phyloP scores from a whole-genome alignment of 495 filamentous ascomycete genomes.

The Sporormia fimetaria region DNA sequence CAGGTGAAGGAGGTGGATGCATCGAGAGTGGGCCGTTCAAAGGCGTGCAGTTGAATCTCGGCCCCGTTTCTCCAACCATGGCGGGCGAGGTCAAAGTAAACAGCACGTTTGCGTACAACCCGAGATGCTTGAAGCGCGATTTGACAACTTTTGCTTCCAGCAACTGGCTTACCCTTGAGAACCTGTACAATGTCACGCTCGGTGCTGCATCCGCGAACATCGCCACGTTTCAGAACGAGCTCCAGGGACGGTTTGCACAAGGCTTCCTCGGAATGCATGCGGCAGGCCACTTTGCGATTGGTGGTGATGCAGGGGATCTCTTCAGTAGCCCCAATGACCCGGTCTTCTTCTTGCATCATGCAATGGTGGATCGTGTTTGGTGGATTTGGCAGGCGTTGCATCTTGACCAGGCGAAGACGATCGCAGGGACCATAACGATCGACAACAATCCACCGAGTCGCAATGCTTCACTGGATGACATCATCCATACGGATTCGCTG shows the following conservation, averaged over 20 bases:
- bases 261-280: conserved; percentile 45
- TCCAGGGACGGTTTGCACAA: conserved; percentile 38
- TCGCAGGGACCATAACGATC: conserved; percentile 46
- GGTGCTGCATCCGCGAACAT: conserved; percentile 37
- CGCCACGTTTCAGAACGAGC: conserved; percentile 39
- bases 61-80: conserved; percentile 16
- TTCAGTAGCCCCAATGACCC: conserved; percentile 51
- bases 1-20: conserved; percentile 23
- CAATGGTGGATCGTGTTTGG: conserved; percentile 54
- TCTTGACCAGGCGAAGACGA: conserved; percentile 33
- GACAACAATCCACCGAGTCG: conserved; percentile 40
- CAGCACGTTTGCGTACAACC: conserved; percentile 37
- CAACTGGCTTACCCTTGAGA: conserved; percentile 38
- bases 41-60: conserved; percentile 18
- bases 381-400: conserved; percentile 59
- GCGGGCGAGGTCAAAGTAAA: conserved; percentile 1
- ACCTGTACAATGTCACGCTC: conserved; percentile 36
- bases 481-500: conserved; percentile 36
- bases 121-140: conserved; percentile 54
- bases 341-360: conserved; percentile 57
- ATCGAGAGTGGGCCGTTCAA: conserved; percentile 23
- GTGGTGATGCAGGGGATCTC: conserved; percentile 47
- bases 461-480: conserved; percentile 38
- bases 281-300: conserved; percentile 51
- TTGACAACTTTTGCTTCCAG: conserved; percentile 38